These are phyloP conservation scores for Allium fistulosum DNA, from an alignment of 106 monocot genomes.

Conservation along the genomic window DNA sequence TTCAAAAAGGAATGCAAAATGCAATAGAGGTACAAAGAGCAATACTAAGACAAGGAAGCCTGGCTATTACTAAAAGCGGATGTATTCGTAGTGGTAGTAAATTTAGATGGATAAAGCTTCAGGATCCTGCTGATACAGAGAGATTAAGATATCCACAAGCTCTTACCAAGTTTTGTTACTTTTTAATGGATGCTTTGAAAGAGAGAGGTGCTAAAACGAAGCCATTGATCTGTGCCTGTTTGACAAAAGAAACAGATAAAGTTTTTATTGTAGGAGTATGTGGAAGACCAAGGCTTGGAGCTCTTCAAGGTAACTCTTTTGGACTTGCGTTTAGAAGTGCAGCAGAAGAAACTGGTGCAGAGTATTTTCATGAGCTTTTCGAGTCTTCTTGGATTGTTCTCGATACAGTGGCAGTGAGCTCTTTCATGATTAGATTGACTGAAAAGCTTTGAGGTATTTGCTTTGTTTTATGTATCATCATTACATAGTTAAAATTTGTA, in stretches of 20 bases:
- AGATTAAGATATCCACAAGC: constrained; percentile 70
- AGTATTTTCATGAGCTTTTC: constrained; percentile 82
- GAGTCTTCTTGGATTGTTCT: constrained; percentile 93
- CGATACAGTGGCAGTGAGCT: constrained; percentile 49
- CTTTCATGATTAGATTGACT: constrained; percentile 86
- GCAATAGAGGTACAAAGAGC: constrained; percentile 92
- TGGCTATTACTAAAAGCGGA: constrained; percentile 83
- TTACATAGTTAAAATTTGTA: neutral
- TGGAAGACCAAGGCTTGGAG: constrained; percentile 76
- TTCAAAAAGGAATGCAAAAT: constrained; percentile 80
- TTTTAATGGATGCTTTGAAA: constrained; percentile 90
- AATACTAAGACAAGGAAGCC: constrained; percentile 86
- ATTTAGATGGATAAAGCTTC: constrained; percentile 90
- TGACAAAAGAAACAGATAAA: constrained; percentile 60
- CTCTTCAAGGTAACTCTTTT: constrained; percentile 85
- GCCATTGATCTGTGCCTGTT: constrained; percentile 81
- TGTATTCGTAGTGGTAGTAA: constrained; percentile 79
- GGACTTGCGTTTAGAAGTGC: constrained; percentile 73
- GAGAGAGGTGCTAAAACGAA: constrained; percentile 95
- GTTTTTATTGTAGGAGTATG: constrained; percentile 85
- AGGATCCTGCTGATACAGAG: constrained; percentile 74
- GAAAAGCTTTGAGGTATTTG: constrained; percentile 60
- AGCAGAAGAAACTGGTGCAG: constrained; percentile 73
- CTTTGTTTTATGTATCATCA: neutral
- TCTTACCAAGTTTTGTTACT: constrained; percentile 84